A percentile compares a stretch with the other conserved stretches of the same genome.
phyloP scores from a whole-genome alignment of 2,329 filamentous ascomycete genomes.

The Exophiala viscosa region DNA sequence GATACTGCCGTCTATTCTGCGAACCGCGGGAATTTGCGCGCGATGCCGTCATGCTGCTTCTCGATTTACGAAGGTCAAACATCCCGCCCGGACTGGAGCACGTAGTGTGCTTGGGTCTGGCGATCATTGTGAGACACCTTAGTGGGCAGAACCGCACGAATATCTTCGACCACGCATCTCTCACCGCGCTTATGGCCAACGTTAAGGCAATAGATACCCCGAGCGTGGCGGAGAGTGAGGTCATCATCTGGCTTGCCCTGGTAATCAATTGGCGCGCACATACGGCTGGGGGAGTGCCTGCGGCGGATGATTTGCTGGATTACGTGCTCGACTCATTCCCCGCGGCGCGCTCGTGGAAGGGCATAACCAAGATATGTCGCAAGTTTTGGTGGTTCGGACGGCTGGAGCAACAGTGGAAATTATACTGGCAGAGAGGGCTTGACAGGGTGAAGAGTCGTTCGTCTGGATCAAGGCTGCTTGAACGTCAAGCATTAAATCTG shows the following conservation, averaged over 20 bases:
- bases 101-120: conserved; percentile 15
- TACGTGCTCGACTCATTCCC: conserved; percentile 18
- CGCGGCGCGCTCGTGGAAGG: conserved; percentile 14
- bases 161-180: conserved; percentile 16
- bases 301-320: conserved; percentile 13
- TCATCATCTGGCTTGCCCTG: conserved; percentile 18
- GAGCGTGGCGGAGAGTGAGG: conserved; percentile 12
- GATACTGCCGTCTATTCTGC: conserved; percentile 17
- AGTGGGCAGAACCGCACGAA: conserved; percentile 20
- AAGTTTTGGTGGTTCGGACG: conserved; percentile 23
- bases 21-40: conserved; percentile 19
- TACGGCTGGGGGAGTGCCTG: conserved; percentile 4
- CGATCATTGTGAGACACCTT: conserved; percentile 16
- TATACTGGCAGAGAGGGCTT: conserved; percentile 5
- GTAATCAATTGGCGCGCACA: conserved; percentile 19
- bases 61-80: conserved; percentile 12
- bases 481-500: too few species aligned
- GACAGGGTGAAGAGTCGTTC: neutral
- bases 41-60: conserved; percentile 10
- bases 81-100: conserved; percentile 13
- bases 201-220: conserved; percentile 17
- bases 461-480: too few species aligned
- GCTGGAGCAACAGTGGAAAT: conserved; percentile 13
- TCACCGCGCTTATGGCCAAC: conserved; percentile 6
- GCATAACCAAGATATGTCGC: conserved; percentile 13